Percentiles rank a stretch among this genome's conserved stretches.
phyloP scores from a whole-genome alignment of 2,329 filamentous ascomycete species.

The Curvularia eragrostidis region DNA sequence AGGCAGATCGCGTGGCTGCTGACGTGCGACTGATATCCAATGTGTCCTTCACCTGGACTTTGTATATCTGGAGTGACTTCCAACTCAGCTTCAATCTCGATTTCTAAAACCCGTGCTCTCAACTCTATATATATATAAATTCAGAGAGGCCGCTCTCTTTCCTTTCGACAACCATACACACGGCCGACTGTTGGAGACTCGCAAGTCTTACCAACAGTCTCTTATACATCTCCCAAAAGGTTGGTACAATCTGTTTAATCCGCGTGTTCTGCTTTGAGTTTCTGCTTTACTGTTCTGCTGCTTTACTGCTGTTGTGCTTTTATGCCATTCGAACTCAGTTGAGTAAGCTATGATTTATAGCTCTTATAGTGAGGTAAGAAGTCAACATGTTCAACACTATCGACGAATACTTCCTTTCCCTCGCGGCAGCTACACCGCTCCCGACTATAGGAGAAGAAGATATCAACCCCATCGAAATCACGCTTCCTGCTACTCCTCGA shows the following conservation, averaged over 20 bases:
- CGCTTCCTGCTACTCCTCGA: neutral
- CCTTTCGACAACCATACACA: neutral
- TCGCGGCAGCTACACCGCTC: slow-evolving; percentile 15
- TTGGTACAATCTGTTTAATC: slow-evolving; percentile 8
- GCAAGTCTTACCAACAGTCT: neutral
- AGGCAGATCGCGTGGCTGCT: neutral
- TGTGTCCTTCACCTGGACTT: neutral
- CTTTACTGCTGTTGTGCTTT: too few relatives aligned
- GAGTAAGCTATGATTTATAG: neutral
- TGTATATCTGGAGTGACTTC: neutral
- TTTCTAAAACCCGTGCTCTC: neutral
- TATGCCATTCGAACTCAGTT: neutral
- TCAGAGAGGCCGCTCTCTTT: neutral
- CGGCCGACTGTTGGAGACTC: neutral
- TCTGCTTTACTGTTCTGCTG: too few relatives aligned
- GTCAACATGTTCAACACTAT: slow-evolving; percentile 12
- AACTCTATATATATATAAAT: neutral
- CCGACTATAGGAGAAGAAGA: slow-evolving; percentile 1
- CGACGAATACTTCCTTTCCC: slow-evolving; percentile 13
- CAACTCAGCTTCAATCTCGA: neutral
- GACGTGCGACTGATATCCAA: neutral
- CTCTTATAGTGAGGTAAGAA: slow-evolving; percentile 1
- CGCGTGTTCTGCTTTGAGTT: neutral
- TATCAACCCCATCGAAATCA: neutral
- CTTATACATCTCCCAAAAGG: slow-evolving; percentile 1